These are phyloP conservation scores for Trichophyton simii DNA, from an alignment of 2,329 filamentous ascomycete species.

Conservation along the genomic window DNA sequence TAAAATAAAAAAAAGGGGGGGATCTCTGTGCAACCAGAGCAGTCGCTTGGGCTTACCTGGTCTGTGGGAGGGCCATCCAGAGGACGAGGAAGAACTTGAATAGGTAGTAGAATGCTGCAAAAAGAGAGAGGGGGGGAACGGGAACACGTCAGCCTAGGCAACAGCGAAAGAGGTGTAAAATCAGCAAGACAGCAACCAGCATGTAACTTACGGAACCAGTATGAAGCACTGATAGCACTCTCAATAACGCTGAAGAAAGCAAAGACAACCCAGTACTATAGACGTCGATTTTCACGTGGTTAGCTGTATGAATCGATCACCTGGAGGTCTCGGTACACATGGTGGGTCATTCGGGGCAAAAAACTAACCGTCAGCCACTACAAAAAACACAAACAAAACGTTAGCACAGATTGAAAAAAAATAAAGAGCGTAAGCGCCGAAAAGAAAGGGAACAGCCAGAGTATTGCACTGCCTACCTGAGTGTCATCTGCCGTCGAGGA, in stretches of 20 bases:
- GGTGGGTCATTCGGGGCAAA: constrained; percentile 10
- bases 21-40: neutral
- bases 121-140: neutral
- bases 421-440: neutral
- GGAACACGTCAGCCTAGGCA: neutral
- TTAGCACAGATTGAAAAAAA: constrained; percentile 10
- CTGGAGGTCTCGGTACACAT: constrained; percentile 12
- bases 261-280: constrained; percentile 57
- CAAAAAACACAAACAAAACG: constrained; percentile 13
- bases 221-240: constrained; percentile 53
- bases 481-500: constrained; percentile 50
- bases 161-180: neutral
- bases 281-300: constrained; percentile 12
- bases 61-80: constrained; percentile 93
- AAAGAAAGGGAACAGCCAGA: constrained; percentile 14
- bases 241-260: constrained; percentile 54
- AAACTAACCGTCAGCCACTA: constrained; percentile 48
- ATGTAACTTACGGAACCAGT: constrained; percentile 50
- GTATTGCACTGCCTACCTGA: constrained; percentile 34
- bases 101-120: constrained; percentile 81
- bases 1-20: neutral
- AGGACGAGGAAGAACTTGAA: constrained; percentile 98
- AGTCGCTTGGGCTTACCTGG: constrained; percentile 53
- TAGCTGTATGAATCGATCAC: constrained; percentile 2
- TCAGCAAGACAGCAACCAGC: neutral